Evolutionary conservation across 2,329 filamentous ascomycete genomes (phyloP).

Genomic region (Fusarium incarnatum): DNA sequence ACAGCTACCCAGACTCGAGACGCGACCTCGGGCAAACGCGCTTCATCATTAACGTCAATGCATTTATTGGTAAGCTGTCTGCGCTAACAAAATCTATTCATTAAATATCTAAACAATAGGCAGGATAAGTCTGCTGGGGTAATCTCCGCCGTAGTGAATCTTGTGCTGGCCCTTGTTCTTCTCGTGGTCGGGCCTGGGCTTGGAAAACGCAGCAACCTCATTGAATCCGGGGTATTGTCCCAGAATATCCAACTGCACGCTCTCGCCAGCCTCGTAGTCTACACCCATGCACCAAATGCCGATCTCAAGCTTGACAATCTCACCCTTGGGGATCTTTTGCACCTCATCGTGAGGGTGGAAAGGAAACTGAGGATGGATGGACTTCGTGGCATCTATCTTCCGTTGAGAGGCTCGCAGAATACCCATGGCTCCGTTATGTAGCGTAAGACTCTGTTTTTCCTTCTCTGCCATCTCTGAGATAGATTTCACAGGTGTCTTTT

Average conservation of each 20-base stretch:
- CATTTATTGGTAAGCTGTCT: background rate
- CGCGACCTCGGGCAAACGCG: background rate
- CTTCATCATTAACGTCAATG: too few relatives aligned
- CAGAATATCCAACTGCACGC: slow-evolving; percentile 9
- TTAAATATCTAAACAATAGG: slow-evolving; percentile 24
- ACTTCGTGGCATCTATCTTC: slow-evolving; percentile 10
- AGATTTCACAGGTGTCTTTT: slow-evolving; percentile 10
- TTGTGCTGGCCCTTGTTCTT: slow-evolving; percentile 28
- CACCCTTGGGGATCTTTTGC: slow-evolving; percentile 9
- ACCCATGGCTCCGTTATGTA: slow-evolving; percentile 21
- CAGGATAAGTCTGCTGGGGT: slow-evolving; percentile 37
- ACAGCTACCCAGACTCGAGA: background rate
- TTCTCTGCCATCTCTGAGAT: slow-evolving; percentile 16
- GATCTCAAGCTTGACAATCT: slow-evolving; percentile 24
- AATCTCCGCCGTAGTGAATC: slow-evolving; percentile 31
- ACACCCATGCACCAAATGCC: slow-evolving; percentile 27
- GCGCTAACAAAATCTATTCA: background rate
- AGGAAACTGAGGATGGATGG: slow-evolving; percentile 14
- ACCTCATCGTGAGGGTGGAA: slow-evolving; percentile 25
- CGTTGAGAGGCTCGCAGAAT: slow-evolving; percentile 15
- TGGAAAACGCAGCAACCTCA: slow-evolving; percentile 17
- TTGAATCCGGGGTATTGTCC: slow-evolving; percentile 20
- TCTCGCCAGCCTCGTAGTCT: slow-evolving; percentile 10
- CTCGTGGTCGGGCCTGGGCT: slow-evolving; percentile 11
- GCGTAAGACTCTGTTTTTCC: slow-evolving; percentile 12